These are phyloP conservation scores for Alternaria dauci DNA, from an alignment of 2,329 filamentous ascomycete genomes.

Conservation along the genomic window DNA sequence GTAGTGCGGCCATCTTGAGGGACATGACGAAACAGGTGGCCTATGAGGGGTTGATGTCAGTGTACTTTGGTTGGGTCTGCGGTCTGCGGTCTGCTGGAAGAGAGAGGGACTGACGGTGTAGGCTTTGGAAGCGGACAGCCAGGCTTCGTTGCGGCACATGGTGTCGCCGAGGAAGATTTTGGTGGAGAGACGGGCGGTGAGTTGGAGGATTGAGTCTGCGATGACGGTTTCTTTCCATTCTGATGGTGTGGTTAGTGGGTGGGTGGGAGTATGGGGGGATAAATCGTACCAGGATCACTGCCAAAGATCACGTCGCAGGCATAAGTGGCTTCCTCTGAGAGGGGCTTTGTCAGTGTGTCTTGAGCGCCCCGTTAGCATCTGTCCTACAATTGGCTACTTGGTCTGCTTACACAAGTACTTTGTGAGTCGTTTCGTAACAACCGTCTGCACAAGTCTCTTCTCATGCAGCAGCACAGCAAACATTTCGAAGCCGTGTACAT, in stretches of 20 bases:
- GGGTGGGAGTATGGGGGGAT: too few relatives aligned
- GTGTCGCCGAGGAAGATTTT: constrained; percentile 48
- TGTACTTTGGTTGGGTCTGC: too few relatives aligned
- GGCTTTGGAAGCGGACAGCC: constrained; percentile 46
- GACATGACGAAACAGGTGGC: neutral
- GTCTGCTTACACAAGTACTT: neutral
- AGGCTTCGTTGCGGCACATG: constrained; percentile 51
- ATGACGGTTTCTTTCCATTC: constrained; percentile 2
- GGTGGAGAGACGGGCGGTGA: constrained; percentile 6
- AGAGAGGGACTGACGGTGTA: constrained; percentile 33
- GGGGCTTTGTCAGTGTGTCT: constrained; percentile 2
- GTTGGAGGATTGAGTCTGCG: neutral
- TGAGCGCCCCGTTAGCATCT: neutral
- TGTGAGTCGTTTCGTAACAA: constrained; percentile 2
- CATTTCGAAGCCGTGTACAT: constrained; percentile 3
- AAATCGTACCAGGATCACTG: neutral
- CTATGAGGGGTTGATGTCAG: neutral
- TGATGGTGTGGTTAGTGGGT: neutral
- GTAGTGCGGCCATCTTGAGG: neutral
- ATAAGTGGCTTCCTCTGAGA: neutral
- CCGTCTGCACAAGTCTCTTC: neutral
- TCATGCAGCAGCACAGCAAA: neutral
- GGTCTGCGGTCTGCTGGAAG: too few relatives aligned
- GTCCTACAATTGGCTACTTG: neutral
- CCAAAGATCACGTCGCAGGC: neutral